Evolutionary conservation across 495 filamentous ascomycete species (phyloP), one percentile per base, ranked within the genome.

Genomic region (Penicillium roqueforti): DNA sequence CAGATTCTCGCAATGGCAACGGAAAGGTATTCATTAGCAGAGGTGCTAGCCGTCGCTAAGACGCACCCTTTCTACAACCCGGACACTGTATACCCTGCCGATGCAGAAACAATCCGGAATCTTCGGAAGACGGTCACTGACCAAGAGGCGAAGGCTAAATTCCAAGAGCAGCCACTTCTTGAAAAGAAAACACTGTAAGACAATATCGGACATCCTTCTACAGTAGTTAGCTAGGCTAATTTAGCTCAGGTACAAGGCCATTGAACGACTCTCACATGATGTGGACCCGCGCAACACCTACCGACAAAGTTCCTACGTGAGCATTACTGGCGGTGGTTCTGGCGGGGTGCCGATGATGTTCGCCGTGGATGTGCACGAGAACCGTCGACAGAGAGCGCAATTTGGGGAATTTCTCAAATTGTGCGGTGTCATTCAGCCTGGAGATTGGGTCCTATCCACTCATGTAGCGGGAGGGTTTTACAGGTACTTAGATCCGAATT

Each of bases 31-130:
- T 4, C 18, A 34, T 49, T 58, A 18, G 28, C 28, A 23, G 60
- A 72, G 19, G 51, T 73, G 9, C 51, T 72, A 26, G 54, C 59
- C 4, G 29, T 65, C 14, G 67, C 70, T 20, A 48, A 38, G 14
- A 58, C 54, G 4, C 69, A 73, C 42, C 63, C 63, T 10, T 70
- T 72, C 20, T 73, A 73, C 47, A 50, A 54, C 23, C 38, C 44
- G 2, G 45, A 51, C 7, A 25, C 22, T 6, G 14, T 23, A 10
- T 64, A 61, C 51, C 65, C 63, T 13, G 60, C 63, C 0, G 42
- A 61, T 43, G 20, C 40, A 2, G 19, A 22, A 20, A 40, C 25
- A 22, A 47, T 64, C 4, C 22, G 4, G 16, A 10, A 5, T 11
- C 38, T 40, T 40, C 38, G 40, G 23, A 9, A 43, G 14, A 0